Conservation (phyloP, 176 grass and related monocot species). For the Thalia dealbata region DNA sequence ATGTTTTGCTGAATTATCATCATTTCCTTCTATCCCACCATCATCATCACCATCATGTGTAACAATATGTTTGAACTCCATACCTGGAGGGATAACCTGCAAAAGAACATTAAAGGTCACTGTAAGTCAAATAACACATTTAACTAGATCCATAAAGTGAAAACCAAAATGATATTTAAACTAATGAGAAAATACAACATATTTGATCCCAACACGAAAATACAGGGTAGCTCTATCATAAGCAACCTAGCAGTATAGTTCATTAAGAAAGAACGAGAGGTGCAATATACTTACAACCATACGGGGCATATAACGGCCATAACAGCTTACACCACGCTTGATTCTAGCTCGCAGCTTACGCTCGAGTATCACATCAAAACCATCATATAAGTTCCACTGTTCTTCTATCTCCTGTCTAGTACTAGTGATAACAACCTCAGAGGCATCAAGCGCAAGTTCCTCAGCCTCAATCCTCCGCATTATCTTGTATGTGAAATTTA, state of each 20-base stretch:
- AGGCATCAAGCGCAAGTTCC: slow-evolving; percentile 68
- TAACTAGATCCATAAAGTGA: neutral
- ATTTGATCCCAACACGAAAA: too few species aligned
- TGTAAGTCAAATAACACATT: neutral
- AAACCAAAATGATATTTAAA: neutral
- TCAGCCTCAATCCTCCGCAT: slow-evolving; percentile 76
- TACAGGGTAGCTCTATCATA: neutral
- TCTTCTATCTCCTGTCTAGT: slow-evolving; percentile 80
- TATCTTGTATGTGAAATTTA: slow-evolving; percentile 77
- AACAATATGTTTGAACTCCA: slow-evolving; percentile 68
- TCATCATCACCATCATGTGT: slow-evolving; percentile 59
- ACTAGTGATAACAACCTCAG: slow-evolving; percentile 80
- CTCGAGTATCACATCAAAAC: slow-evolving; percentile 66
- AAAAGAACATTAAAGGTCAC: neutral
- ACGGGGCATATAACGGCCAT: slow-evolving; percentile 59
- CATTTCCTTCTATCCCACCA: slow-evolving; percentile 34
- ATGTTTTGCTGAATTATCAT: slow-evolving; percentile 33
- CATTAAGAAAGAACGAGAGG: slow-evolving; percentile 3
- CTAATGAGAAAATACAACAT: neutral
- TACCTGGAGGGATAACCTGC: slow-evolving; percentile 71
- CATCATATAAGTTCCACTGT: slow-evolving; percentile 77
- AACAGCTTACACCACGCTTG: slow-evolving; percentile 48
- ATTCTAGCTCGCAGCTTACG: slow-evolving; percentile 49
- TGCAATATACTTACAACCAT: slow-evolving; percentile 58
- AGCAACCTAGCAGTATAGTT: slow-evolving; percentile 5